Evolutionary conservation across 208 protist genomes (phyloP), one percentile per base, ranked within the genome.

Genomic region (Acanthamoeba sp.): DNA sequence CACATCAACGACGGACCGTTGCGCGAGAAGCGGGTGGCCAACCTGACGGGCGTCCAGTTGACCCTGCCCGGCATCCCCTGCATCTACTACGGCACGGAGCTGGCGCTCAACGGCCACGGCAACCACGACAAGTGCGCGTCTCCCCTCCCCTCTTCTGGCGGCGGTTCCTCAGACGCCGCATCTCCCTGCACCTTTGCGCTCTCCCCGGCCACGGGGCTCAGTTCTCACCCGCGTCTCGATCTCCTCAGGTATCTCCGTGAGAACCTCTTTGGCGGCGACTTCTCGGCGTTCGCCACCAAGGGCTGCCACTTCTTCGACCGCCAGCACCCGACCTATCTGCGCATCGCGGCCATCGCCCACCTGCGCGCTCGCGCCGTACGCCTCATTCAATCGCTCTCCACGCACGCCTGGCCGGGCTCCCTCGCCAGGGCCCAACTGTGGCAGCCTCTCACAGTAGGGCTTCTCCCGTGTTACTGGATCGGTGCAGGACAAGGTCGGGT

Each of bases 1-100:
- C 76, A 85, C 76, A 27, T 85, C 45, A 85, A 85, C 48, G 76
- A 85, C 2, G 76, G 76, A 3, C 76, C 76, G 29, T 20, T 59
- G 45, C 76, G 76, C 45, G 76, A 27, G 42, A 85, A 50, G 29
- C 20, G 45, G 4, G 76, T 85, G 42, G 76, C 76, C 24, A n/a
- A 85, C 48, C 48, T 85, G 27, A 85, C 76, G 5, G 24, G 9
- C 32, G 42, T 85, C 10, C 76, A 85, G 76, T 27, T 85, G 20
- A 85, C 76, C 22, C 16, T 85, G 3, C 76, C 76, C 27, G 76
- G 76, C 45, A 85, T 85, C 24, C 76, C 76, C n/a, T 85, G 76
- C 29, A 50, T 85, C 12, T 85, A 85, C 45, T 85, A 85, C 76
- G 76, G 76, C n/a, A 85, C 76, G 10, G 76, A 85, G 42, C 76